phyloP scores from a whole-genome alignment of 164 flowering plant genomes.

The Malania oleifera region DNA sequence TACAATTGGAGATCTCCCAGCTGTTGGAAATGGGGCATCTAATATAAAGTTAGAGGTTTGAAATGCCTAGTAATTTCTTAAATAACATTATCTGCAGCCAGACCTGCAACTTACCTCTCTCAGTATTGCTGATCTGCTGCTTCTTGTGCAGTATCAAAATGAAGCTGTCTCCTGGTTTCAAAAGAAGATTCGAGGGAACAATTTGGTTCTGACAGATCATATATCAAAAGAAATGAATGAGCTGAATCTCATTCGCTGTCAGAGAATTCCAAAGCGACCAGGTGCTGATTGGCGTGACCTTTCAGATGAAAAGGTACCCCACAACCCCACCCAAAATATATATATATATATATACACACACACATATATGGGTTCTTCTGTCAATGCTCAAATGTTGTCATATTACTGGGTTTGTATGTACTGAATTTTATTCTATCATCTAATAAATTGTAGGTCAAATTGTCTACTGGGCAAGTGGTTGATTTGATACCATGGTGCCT shows the following conservation, averaged over 20 bases:
- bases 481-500: slow-evolving; percentile 95
- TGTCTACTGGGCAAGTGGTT: slow-evolving; percentile 73
- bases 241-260: slow-evolving; percentile 71
- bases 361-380: neutral
- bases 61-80: neutral
- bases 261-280: slow-evolving; percentile 76
- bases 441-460: slow-evolving; percentile 42
- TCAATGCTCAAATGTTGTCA: neutral
- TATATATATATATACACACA: too few species aligned
- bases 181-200: slow-evolving; percentile 66
- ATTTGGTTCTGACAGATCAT: slow-evolving; percentile 56
- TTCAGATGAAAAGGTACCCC: slow-evolving; percentile 79
- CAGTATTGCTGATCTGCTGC: too few species aligned
- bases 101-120: too few species aligned
- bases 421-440: neutral
- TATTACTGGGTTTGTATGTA: neutral
- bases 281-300: slow-evolving; percentile 96
- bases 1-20: slow-evolving; percentile 88
- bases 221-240: slow-evolving; percentile 96
- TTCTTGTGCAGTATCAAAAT: slow-evolving; percentile 47
- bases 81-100: neutral
- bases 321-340: too few species aligned
- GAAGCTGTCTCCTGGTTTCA: slow-evolving; percentile 90
- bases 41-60: slow-evolving; percentile 42
- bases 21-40: slow-evolving; percentile 77